phyloP scores from a whole-genome alignment of 495 filamentous ascomycete species.

The Penicillium parvum region DNA sequence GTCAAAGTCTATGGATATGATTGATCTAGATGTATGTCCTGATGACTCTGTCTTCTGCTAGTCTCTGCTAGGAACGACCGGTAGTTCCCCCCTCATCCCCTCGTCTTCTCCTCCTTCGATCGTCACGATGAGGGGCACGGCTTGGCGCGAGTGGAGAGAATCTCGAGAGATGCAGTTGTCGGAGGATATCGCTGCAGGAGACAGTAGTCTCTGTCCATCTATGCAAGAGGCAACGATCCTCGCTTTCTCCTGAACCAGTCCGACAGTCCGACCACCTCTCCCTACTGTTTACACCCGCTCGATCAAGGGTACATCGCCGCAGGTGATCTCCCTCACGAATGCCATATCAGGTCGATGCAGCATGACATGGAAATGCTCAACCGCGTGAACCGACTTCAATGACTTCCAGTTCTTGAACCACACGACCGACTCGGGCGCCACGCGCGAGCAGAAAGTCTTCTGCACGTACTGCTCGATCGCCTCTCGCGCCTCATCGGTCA shows the following conservation, averaged over 20 bases:
- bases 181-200: slow-evolving; percentile 1
- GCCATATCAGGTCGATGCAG: slow-evolving; percentile 65
- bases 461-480: slow-evolving; percentile 67
- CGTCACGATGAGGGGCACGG: slow-evolving; percentile 24
- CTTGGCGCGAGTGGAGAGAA: slow-evolving; percentile 19
- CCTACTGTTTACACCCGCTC: slow-evolving; percentile 18
- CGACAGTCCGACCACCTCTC: not conserved
- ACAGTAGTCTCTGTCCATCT: slow-evolving; percentile 4
- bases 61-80: too few species aligned
- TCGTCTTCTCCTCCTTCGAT: not conserved
- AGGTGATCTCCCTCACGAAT: slow-evolving; percentile 68
- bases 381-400: slow-evolving; percentile 74
- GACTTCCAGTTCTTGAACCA: slow-evolving; percentile 91
- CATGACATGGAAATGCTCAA: slow-evolving; percentile 97
- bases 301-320: slow-evolving; percentile 63
- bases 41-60: too few species aligned
- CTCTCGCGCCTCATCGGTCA: slow-evolving; percentile 56
- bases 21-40: too few species aligned
- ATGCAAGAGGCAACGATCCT: too few species aligned
- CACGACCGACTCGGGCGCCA: slow-evolving; percentile 52
- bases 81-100: not conserved
- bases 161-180: not conserved
- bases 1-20: too few species aligned
- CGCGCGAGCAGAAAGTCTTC: slow-evolving; percentile 52
- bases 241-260: not conserved